Evolutionary conservation across 2,329 filamentous ascomycete genomes (phyloP), one percentile per base, ranked within the genome.

Genomic region (Penicillium sp.): DNA sequence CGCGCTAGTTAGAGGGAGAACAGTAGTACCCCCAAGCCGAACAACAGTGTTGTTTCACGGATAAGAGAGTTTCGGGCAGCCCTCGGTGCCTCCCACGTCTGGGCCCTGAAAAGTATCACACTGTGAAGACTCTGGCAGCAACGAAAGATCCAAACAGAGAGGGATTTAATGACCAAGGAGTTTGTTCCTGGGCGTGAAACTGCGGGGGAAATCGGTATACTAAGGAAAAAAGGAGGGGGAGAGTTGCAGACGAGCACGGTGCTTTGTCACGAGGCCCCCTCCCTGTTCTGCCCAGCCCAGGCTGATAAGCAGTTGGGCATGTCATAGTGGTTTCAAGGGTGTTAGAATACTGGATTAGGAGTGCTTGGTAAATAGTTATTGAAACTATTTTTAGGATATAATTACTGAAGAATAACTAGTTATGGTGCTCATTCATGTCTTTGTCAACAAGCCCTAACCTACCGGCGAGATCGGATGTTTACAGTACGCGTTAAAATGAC

Each of bases 221-320:
- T n/a, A 51, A n/a, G 45, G 34, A 14, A 25, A 56, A 50, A 58
- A 62, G 35, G 43, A 55, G 55, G 49, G 45, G 50, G 17, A 54
- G 41, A 54, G 38, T 52, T 35, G 10, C 51, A 42, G 51, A 42
- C 12, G 51, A 54, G 51, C 37, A 31, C 51, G 37, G 38, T 25
- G 51, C 51, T 42, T 43, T 63, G 64, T 67, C 65, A 67, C 65
- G 62, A 59, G 64, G 47, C 20, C 55, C 54, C 48, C 54, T 62
- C 55, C 49, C 55, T 34, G 15, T 54, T 28, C 38, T 31, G 43
- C 37, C 41, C 39, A 35, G 43, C 25, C 8, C 43, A 47, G 12
- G 15, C 43, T 10, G 42, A 47, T 47, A 47, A 47, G 43, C 43
- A 47, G 25, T 12, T 42, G 4, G 10, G 17, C 10, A 42, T 42